Conservation (phyloP, 2,329 filamentous ascomycete genomes). For the Paecilomyces sp. region DNA sequence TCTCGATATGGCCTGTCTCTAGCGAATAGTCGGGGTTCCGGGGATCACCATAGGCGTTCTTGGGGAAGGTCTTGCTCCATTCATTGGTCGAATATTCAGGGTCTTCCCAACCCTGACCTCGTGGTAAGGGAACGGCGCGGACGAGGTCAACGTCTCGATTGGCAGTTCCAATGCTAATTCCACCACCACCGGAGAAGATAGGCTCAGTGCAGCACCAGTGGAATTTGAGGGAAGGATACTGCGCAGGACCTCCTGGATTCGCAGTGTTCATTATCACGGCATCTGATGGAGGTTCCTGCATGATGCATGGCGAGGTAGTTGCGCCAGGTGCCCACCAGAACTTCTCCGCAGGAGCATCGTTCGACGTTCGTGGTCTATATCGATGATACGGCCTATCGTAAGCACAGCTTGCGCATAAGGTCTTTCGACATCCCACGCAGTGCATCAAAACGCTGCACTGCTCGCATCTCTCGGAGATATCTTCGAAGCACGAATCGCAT, state of each 20-base stretch:
- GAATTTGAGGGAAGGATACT: slow-evolving; percentile 47
- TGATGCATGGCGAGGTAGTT: slow-evolving; percentile 49
- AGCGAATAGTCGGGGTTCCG: slow-evolving; percentile 31
- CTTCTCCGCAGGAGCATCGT: slow-evolving; percentile 20
- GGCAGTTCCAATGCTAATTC: slow-evolving; percentile 50
- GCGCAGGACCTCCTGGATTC: slow-evolving; percentile 23
- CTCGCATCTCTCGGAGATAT: slow-evolving; percentile 51
- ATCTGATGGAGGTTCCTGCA: slow-evolving; percentile 44
- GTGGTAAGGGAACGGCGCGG: slow-evolving; percentile 51
- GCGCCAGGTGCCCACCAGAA: slow-evolving; percentile 56
- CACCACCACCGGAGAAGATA: slow-evolving; percentile 53
- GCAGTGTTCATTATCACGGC: slow-evolving; percentile 21
- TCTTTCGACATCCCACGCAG: slow-evolving; percentile 54
- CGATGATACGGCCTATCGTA: slow-evolving; percentile 47
- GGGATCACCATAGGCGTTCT: slow-evolving; percentile 34
- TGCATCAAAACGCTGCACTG: slow-evolving; percentile 57
- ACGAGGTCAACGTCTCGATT: slow-evolving; percentile 49
- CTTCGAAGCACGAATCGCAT: slow-evolving; percentile 48
- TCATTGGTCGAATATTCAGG: slow-evolving; percentile 42
- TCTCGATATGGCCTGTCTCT: slow-evolving; percentile 32
- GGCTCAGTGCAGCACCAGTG: slow-evolving; percentile 56
- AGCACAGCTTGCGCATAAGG: slow-evolving; percentile 53
- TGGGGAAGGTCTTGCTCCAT: slow-evolving; percentile 33
- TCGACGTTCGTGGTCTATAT: slow-evolving; percentile 22
- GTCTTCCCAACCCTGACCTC: slow-evolving; percentile 48